Evolutionary conservation across 495 filamentous ascomycete species (phyloP).

Genomic region (Annulohypoxylon nitens): DNA sequence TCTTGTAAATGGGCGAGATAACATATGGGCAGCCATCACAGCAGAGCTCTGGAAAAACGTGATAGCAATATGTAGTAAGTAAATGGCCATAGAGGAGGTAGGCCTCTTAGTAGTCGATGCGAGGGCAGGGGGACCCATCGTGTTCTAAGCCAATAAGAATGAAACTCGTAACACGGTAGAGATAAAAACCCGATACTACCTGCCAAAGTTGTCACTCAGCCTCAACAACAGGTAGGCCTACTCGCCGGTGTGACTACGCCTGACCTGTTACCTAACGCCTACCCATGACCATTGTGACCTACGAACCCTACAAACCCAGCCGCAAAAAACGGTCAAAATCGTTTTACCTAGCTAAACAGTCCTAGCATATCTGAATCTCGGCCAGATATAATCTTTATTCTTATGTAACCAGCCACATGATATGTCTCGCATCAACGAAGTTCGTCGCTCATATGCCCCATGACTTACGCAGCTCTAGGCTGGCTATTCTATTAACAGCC

Average conservation of each 20-base stretch:
- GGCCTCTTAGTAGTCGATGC: slow-evolving; percentile 39
- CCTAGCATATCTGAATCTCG: background rate
- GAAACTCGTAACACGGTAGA: slow-evolving; percentile 33
- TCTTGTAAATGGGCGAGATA: slow-evolving; percentile 27
- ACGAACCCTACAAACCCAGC: slow-evolving; percentile 9
- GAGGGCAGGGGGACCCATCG: slow-evolving; percentile 25
- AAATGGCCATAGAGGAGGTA: slow-evolving; percentile 31
- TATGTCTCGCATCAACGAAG: background rate
- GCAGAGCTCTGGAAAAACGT: slow-evolving; percentile 10
- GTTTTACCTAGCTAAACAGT: background rate
- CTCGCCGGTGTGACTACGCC: slow-evolving; percentile 3
- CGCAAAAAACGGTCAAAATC: slow-evolving; percentile 16
- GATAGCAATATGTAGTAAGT: slow-evolving; percentile 49
- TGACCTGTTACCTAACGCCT: slow-evolving; percentile 36
- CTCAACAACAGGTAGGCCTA: slow-evolving; percentile 28
- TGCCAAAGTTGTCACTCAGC: slow-evolving; percentile 47
- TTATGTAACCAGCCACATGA: background rate
- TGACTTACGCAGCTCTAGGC: background rate
- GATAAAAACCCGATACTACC: slow-evolving; percentile 43
- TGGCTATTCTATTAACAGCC: slow-evolving; percentile 5
- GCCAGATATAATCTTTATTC: slow-evolving; percentile 7
- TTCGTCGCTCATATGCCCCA: slow-evolving; percentile 5
- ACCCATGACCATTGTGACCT: slow-evolving; percentile 31
- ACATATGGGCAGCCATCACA: slow-evolving; percentile 21
- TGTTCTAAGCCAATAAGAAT: slow-evolving; percentile 29